A percentile compares a stretch with the other conserved stretches of the same genome.
These are phyloP conservation scores for Penicillium riverlandense DNA, from an alignment of 495 filamentous ascomycete genomes.

Conservation along the genomic window DNA sequence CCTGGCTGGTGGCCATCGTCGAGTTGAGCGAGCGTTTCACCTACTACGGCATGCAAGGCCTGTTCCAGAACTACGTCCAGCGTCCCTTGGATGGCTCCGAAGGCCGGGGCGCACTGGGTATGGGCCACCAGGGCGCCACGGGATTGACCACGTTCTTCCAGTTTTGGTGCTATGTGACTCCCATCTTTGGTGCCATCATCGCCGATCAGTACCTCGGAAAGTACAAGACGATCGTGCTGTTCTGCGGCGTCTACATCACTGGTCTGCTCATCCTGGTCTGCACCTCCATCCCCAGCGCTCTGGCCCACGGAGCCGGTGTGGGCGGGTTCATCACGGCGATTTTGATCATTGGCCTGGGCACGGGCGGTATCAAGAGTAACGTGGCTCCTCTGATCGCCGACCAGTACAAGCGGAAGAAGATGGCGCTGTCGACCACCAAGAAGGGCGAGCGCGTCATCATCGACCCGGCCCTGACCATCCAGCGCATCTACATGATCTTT, in stretches of 20 bases:
- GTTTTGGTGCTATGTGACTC: slow-evolving; percentile 55
- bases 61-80: slow-evolving; percentile 54
- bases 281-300: slow-evolving; percentile 38
- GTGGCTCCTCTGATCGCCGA: slow-evolving; percentile 58
- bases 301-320: slow-evolving; percentile 39
- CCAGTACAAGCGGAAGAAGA: slow-evolving; percentile 61
- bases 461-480: slow-evolving; percentile 66
- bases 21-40: slow-evolving; percentile 63
- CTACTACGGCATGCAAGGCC: slow-evolving; percentile 53
- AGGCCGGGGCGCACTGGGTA: slow-evolving; percentile 50
- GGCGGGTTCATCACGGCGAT: slow-evolving; percentile 43
- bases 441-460: slow-evolving; percentile 69
- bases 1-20: slow-evolving; percentile 54
- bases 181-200: slow-evolving; percentile 52
- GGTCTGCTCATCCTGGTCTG: slow-evolving; percentile 44
- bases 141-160: slow-evolving; percentile 55
- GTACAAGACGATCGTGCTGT: slow-evolving; percentile 61
- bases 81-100: slow-evolving; percentile 38
- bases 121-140: slow-evolving; percentile 47
- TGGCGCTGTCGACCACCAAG: slow-evolving; percentile 42
- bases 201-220: slow-evolving; percentile 61
- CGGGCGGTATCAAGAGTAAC: slow-evolving; percentile 73
- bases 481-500: slow-evolving; percentile 69
- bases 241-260: slow-evolving; percentile 40
- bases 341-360: slow-evolving; percentile 41